Evolutionary conservation across 352 stramenopile genomes (phyloP), one percentile per base, ranked within the genome.

Genomic region (Globisporangium iwayamae): DNA sequence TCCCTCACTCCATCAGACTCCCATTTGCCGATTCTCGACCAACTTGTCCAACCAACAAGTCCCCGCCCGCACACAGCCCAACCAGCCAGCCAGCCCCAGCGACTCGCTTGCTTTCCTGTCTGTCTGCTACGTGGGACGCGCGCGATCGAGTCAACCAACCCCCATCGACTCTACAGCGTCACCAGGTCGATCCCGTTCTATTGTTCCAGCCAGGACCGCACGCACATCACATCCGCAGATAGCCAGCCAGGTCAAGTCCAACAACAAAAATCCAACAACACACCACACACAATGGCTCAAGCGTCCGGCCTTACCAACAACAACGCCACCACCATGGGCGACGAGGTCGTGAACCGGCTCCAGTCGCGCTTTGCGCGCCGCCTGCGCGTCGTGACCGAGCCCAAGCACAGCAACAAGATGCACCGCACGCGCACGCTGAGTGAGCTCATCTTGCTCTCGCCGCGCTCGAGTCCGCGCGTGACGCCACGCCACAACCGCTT

Each of bases 401-500:
- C 83, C 57, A 89, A 89, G 62, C 77, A 85, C 66, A 90, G 78
- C 78, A 91, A 91, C 72, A 91, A 91, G 69, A 91, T 93, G 85
- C 83, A 91, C 70, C 79, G 79, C 53, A 93, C 85, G 56, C 79
- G 85, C 30, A 91, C 85, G 43, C 68, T 93, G 6, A 87, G 73
- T 25, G 85, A 93, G 66, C 67, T 93, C 30, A 90, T 93, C 53
- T 70, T 93, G 38, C 63, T 91, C 41, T 91, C 85, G 2, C 83
- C 85, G 9, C 82, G 79, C 50, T 80, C 70, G 54, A 88, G 76
- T 39, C 76, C 79, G 57, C 79, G 81, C 53, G 68, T 90, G 47
- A 79, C 72, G 32, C 72, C 76, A 9, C 72, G 81, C 16, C 77
- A 87, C 72, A 85, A 83, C 60, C 85, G 85, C 11, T 82, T 93